Percentiles rank a stretch among this genome's conserved stretches.
phyloP scores from a whole-genome alignment of 257 asterid species.

The Capsicum baccatum region DNA sequence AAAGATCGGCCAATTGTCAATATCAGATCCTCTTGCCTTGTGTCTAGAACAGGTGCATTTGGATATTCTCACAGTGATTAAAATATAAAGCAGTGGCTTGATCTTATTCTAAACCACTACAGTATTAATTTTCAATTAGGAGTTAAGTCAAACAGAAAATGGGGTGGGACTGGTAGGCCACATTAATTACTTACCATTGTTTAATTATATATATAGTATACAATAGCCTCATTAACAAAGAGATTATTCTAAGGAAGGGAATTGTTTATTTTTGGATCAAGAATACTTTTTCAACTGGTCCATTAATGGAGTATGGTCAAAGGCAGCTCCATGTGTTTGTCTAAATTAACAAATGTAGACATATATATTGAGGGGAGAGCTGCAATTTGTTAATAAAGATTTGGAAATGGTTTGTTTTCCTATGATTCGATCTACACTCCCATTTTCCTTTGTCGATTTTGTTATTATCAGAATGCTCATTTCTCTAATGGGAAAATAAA shows the following conservation, averaged over 20 bases:
- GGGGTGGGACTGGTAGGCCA: constrained; percentile 39
- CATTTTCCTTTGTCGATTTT: constrained; percentile 27
- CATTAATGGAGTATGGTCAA: constrained; percentile 40
- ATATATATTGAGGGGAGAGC: not conserved
- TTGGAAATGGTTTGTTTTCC: constrained; percentile 25
- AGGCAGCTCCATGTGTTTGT: constrained; percentile 51
- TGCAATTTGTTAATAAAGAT: constrained; percentile 23
- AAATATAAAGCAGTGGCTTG: constrained; percentile 32
- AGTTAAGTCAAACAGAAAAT: constrained; percentile 43
- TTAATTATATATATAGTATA: not conserved
- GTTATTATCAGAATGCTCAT: not conserved
- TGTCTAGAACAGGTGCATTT: constrained; percentile 55
- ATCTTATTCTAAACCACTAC: constrained; percentile 34
- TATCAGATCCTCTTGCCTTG: constrained; percentile 40
- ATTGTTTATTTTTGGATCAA: constrained; percentile 39
- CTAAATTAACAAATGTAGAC: constrained; percentile 25
- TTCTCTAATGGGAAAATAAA: not conserved
- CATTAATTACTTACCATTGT: constrained; percentile 27
- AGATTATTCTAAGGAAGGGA: constrained; percentile 34
- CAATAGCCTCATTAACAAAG: constrained; percentile 32
- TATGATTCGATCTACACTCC: constrained; percentile 32
- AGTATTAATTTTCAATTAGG: constrained; percentile 35
- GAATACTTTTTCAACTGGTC: constrained; percentile 30
- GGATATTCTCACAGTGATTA: constrained; percentile 48
- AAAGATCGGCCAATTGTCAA: constrained; percentile 42